Evolutionary conservation across 2,329 filamentous ascomycete genomes (phyloP).

Genomic region (Blumeriella jaapii): DNA sequence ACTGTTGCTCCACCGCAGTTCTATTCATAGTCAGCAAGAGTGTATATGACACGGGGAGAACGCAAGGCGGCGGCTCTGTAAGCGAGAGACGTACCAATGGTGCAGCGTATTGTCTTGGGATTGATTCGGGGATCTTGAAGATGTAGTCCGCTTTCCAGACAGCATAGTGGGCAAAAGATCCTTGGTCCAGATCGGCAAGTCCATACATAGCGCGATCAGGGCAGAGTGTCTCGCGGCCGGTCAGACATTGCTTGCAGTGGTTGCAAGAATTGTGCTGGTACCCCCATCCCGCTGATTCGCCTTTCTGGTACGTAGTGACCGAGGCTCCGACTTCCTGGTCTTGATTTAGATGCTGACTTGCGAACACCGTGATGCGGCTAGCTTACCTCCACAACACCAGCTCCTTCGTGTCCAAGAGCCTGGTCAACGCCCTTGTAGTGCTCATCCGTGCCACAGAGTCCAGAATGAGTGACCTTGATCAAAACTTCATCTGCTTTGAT

Average conservation of each 20-base stretch:
- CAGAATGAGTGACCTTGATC: slow-evolving; percentile 52
- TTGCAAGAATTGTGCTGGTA: slow-evolving; percentile 33
- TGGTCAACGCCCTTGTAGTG: slow-evolving; percentile 30
- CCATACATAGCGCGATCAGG: slow-evolving; percentile 32
- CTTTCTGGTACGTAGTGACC: slow-evolving; percentile 31
- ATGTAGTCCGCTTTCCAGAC: slow-evolving; percentile 31
- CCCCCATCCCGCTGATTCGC: slow-evolving; percentile 39
- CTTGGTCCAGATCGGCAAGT: slow-evolving; percentile 34
- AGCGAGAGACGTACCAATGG: slow-evolving; percentile 33
- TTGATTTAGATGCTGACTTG: slow-evolving; percentile 2
- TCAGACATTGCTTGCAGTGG: slow-evolving; percentile 34
- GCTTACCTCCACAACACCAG: slow-evolving; percentile 32
- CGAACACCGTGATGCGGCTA: not conserved
- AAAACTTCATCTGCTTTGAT: slow-evolving; percentile 44
- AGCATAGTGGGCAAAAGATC: slow-evolving; percentile 32
- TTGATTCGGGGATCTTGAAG: slow-evolving; percentile 30
- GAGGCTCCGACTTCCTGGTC: slow-evolving; percentile 28
- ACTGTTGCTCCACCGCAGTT: slow-evolving; percentile 33
- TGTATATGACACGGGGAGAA: not conserved
- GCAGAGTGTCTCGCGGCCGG: slow-evolving; percentile 35
- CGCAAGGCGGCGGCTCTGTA: not conserved
- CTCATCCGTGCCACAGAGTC: slow-evolving; percentile 51
- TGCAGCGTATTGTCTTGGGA: slow-evolving; percentile 31
- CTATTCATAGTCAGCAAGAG: not conserved
- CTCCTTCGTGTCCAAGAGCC: slow-evolving; percentile 39